Evolutionary conservation across 2,329 filamentous ascomycete species (phyloP), one percentile per base, ranked within the genome.

Genomic region (Sclerotiophoma versabilis): DNA sequence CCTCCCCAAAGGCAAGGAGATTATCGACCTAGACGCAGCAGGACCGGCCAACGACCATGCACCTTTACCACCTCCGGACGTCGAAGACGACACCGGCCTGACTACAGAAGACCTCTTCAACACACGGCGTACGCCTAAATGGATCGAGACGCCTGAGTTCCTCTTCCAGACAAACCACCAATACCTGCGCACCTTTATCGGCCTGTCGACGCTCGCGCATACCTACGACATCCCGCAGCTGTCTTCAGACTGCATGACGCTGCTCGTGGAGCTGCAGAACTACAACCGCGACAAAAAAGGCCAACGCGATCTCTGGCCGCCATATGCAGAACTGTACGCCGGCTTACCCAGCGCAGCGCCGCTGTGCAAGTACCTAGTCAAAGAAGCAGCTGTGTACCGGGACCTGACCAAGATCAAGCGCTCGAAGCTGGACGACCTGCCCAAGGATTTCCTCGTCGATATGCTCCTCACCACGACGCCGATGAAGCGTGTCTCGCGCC

Each of bases 151-250:
- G 1, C 22, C 38, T 10, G 54, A 58, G 37, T 57, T 57, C 26
- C 54, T 54, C n/a, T 58, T 58, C 49, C 29, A 39, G 11, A 43
- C 54, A 5, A 47, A 54, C 41, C 49, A 58, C 37, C 49, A 55
- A 6, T 53, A 48, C 43, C 45, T 57, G 11, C 54, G 48, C 12
- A 52, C 44, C 23, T 56, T 62, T 47, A 43, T 62, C 33, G 53
- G 58, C n/a, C 56, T 63, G 22, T 56, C 36, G 38, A 50, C 60
- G 4, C 42, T 63, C 3, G 60, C 58, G 15, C 42, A 49, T 26
- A 39, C 32, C 17, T 58, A 62, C 50, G 57, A 62, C 48, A 54
- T 52, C 17, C 49, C 49, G 2, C 50, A 60, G 17, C 54, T 62
- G 8, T 36, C 42, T 22, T 30, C 32, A 5, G 57, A 62, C 41